Base-by-base conservation (phyloP, 805 yeast species). In the Zygoascus ofunaensis region DNA sequence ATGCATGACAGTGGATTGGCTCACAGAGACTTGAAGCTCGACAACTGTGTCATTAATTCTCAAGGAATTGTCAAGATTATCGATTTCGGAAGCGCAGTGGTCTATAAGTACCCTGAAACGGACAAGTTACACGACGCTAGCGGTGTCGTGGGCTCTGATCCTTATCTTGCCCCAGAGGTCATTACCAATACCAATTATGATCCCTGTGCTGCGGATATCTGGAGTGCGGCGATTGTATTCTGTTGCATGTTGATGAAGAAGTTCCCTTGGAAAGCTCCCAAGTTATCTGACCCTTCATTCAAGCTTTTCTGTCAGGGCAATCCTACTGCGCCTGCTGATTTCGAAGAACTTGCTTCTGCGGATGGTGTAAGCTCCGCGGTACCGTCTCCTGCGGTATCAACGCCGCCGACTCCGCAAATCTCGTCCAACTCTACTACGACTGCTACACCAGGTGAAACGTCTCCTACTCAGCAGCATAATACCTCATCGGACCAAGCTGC, bases 191-290 rank as follows among this genome's bases (percentile, higher is more conserved):
- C 77, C 53, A 80, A 81, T 49, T 87, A 87, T 58, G 94, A 85
- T 60, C 95, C 96, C 14, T 73, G 94, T 51, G 94, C 96, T 0
- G 94, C 87, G 4, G 97, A 87, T 66, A 77, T 87, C 38, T 87
- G 97, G 97, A 84, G 95, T 4, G 79, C 79, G 28, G 95, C 95
- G 5, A 86, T 87, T 48, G 84, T 87, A 40, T 84, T 83, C 63
- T 85, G 94, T 53, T 87, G 96, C 68, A 87, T 87, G 95, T 76
- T 85, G 47, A 70, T 87, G 61, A 82, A 86, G 59, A 83, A 87
- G 65, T 87, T 87, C 65, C 96, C 96, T 5, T 87, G 96, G 96
- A 87, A 86, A 59, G 85, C 86, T 5, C 96, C 97, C 5, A 82
- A 85, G 57, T 63, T 79, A 42, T 70, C 81, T 41, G 96, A 87